These are phyloP conservation scores for Lithospermum erythrorhizon DNA, from an alignment of 257 asterid species.

Conservation along the genomic window DNA sequence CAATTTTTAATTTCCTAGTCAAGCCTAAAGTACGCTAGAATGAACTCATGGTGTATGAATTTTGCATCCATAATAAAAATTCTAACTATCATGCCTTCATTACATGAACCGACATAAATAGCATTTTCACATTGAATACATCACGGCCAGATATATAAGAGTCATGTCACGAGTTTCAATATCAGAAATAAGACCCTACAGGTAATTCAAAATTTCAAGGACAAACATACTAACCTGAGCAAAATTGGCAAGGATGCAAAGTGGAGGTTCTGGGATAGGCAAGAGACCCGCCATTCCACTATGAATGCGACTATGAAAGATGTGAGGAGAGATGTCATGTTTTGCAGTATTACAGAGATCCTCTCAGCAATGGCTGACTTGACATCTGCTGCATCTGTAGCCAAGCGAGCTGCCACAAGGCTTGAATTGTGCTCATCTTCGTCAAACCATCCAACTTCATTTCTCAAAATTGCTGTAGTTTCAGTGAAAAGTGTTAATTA, in stretches of 20 bases:
- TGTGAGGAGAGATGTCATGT: slow-evolving; percentile 96
- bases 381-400: slow-evolving; percentile 91
- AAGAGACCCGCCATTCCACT: slow-evolving; percentile 97
- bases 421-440: slow-evolving; percentile 97
- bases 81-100: too few species aligned
- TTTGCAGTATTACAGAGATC: slow-evolving; percentile 88
- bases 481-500: neutral
- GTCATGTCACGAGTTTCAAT: too few species aligned
- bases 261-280: slow-evolving; percentile 88
- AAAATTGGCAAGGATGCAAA: slow-evolving; percentile 90
- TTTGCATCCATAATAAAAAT: too few species aligned
- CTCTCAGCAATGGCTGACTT: slow-evolving; percentile 97
- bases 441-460: slow-evolving; percentile 98
- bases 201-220: neutral
- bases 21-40: too few species aligned
- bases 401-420: slow-evolving; percentile 79
- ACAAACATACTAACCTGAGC: slow-evolving; percentile 73
- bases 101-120: too few species aligned
- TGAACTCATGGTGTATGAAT: too few species aligned
- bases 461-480: slow-evolving; percentile 71
- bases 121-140: too few species aligned
- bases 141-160: too few species aligned
- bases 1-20: too few species aligned
- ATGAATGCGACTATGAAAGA: slow-evolving; percentile 93
- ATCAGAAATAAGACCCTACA: too few species aligned